A percentile compares a stretch with the other conserved stretches of the same genome.
Evolutionary conservation across 139 green algal genomes (phyloP).

Genomic region (Closterium sp.): DNA sequence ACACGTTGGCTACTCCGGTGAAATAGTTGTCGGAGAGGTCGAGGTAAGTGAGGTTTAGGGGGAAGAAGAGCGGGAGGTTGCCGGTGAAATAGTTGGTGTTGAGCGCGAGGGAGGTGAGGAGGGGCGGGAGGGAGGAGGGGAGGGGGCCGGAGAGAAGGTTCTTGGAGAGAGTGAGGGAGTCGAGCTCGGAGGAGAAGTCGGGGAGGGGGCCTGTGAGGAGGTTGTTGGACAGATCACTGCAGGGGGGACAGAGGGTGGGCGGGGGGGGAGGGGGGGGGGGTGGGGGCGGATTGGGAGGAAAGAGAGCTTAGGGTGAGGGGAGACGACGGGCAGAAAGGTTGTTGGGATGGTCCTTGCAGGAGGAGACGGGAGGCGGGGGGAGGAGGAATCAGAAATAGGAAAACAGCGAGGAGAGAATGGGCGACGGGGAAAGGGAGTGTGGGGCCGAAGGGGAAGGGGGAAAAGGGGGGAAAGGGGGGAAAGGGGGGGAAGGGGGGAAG

Average conservation of each 20-base stretch:
- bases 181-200: background rate
- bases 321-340: too few species aligned
- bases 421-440: background rate
- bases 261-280: too few species aligned
- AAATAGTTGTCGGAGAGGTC: background rate
- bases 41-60: background rate
- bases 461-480: too few species aligned
- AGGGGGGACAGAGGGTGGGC: too few species aligned
- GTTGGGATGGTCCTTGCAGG: too few species aligned
- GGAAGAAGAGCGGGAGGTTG: background rate
- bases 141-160: background rate
- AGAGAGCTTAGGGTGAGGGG: background rate
- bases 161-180: background rate
- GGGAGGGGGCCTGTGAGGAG: background rate
- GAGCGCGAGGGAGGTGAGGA: background rate
- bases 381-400: too few species aligned
- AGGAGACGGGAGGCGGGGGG: too few species aligned
- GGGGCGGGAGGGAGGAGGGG: background rate
- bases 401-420: too few species aligned
- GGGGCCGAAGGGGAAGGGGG: too few species aligned
- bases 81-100: background rate
- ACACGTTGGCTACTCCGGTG: background rate
- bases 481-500: too few species aligned
- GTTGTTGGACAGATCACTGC: background rate
- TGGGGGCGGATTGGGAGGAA: too few species aligned